Evolutionary conservation across 1,284 basidiomycete genomes (phyloP).

Genomic region (Singerocomus rubriflavus): DNA sequence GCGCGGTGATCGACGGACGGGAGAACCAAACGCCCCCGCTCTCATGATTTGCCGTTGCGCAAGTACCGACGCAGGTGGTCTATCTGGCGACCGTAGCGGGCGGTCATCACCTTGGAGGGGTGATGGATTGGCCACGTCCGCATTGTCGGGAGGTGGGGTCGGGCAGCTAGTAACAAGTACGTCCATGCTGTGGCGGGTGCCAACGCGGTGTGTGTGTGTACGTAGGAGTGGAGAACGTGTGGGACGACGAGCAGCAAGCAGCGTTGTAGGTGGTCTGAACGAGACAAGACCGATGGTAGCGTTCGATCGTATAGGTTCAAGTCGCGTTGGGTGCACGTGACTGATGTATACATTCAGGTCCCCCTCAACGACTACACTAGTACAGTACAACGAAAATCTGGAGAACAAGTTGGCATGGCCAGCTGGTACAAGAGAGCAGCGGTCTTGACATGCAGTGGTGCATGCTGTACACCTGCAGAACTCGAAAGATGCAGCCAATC

Average conservation of each 20-base stretch:
- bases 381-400: slow-evolving; percentile 10
- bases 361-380: background rate
- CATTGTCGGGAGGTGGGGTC: slow-evolving; percentile 27
- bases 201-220: background rate
- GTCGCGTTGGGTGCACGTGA: slow-evolving; percentile 35
- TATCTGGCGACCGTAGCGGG: slow-evolving; percentile 55
- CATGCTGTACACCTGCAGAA: background rate
- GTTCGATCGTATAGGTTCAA: slow-evolving; percentile 25
- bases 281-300: background rate
- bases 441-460: background rate
- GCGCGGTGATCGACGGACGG: slow-evolving; percentile 51
- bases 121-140: slow-evolving; percentile 37
- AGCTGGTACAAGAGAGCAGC: background rate
- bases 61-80: slow-evolving; percentile 37
- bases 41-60: slow-evolving; percentile 33
- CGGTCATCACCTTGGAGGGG: slow-evolving; percentile 50
- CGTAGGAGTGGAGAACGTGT: background rate
- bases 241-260: background rate
- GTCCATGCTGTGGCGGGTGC: slow-evolving; percentile 21
- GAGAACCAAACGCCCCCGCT: slow-evolving; percentile 29
- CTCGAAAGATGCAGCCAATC: slow-evolving; percentile 3
- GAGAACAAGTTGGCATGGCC: background rate
- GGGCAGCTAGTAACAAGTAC: slow-evolving; percentile 14
- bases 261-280: background rate
- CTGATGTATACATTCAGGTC: background rate